Conservation (phyloP, 2,329 filamentous ascomycete genomes). For the Aspergillus pseudonomiae region DNA sequence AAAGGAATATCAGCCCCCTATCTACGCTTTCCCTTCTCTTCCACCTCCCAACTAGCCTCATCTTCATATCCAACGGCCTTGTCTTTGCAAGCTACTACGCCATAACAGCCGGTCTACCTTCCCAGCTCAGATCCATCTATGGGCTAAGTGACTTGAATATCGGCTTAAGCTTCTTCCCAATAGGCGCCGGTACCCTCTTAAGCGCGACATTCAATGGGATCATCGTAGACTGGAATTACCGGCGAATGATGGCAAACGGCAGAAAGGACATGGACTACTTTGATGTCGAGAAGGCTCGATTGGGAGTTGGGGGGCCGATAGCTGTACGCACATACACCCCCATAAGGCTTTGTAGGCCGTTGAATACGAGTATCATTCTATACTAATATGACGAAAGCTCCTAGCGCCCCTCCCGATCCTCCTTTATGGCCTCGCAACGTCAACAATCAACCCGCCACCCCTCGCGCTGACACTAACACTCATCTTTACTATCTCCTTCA, state of each 20-base stretch:
- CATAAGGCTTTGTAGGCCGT: neutral
- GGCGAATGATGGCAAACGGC: neutral
- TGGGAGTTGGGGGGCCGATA: neutral
- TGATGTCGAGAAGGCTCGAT: neutral
- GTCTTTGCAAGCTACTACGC: constrained; percentile 55
- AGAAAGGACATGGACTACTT: neutral
- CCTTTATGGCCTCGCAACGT: neutral
- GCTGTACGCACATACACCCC: neutral
- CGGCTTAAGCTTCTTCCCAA: neutral
- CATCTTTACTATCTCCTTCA: constrained; percentile 32
- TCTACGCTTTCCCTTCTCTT: constrained; percentile 40
- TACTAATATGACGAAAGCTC: neutral
- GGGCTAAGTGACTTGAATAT: neutral
- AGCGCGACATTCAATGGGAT: neutral
- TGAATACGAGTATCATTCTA: neutral
- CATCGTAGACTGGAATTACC: neutral
- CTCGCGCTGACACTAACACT: neutral
- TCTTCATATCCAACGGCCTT: constrained; percentile 43
- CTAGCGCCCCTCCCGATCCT: neutral
- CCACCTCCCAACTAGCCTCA: constrained; percentile 39
- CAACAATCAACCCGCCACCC: neutral
- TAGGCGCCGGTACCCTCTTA: neutral
- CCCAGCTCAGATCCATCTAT: neutral
- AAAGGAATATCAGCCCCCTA: constrained; percentile 36
- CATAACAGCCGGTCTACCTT: constrained; percentile 37